Percentiles rank a stretch among this genome's conserved stretches.
phyloP scores from a whole-genome alignment of 805 yeast genomes.

The Wickerhamiella vanderwaltii region DNA sequence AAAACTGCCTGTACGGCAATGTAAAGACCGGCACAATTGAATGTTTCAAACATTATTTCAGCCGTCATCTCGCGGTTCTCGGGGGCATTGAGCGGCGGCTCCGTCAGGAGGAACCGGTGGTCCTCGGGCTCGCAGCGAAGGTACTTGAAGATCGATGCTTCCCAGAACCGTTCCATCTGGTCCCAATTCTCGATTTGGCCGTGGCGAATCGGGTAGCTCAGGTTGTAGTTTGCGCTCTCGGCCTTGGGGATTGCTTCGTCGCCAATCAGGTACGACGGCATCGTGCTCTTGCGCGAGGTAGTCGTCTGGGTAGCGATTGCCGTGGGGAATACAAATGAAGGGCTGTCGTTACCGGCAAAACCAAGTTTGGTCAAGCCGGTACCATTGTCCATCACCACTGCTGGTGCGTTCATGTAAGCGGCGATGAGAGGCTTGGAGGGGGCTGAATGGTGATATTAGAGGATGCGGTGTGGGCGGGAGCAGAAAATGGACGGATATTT shows the following conservation, averaged over 20 bases:
- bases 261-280: slow-evolving; percentile 81
- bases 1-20: slow-evolving; percentile 98
- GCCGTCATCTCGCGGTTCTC: slow-evolving; percentile 98
- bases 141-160: slow-evolving; percentile 89
- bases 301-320: slow-evolving; percentile 64
- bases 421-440: not conserved
- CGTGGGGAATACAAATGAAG: slow-evolving; percentile 94
- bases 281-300: slow-evolving; percentile 26
- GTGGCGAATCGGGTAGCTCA: slow-evolving; percentile 87
- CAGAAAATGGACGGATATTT: too few relatives aligned
- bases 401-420: slow-evolving; percentile 22
- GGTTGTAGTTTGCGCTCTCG: slow-evolving; percentile 77
- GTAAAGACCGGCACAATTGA: slow-evolving; percentile 96
- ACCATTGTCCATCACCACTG: slow-evolving; percentile 50
- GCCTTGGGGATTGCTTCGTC: slow-evolving; percentile 89
- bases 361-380: slow-evolving; percentile 96
- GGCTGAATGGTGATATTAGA: not conserved
- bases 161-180: slow-evolving; percentile 99
- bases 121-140: slow-evolving; percentile 98
- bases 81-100: slow-evolving; percentile 99
- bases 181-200: slow-evolving; percentile 99
- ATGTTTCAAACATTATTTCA: slow-evolving; percentile 96
- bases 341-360: slow-evolving; percentile 96
- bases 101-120: slow-evolving; percentile 88
- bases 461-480: too few relatives aligned